These are phyloP conservation scores for Teunomyces stri DNA, from an alignment of 805 yeast species.

Conservation along the genomic window DNA sequence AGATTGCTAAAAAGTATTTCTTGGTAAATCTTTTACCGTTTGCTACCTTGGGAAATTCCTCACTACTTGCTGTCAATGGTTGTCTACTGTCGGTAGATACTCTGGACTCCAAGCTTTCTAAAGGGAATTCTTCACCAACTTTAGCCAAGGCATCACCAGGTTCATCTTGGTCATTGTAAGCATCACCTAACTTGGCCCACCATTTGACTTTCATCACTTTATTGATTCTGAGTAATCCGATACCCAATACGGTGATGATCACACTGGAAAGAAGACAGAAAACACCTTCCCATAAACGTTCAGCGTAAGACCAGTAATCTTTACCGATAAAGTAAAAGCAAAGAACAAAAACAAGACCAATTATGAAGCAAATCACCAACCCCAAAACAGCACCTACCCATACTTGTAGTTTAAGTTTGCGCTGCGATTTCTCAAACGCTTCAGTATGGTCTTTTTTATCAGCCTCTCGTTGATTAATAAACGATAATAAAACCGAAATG, in stretches of 20 bases:
- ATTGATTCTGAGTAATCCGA: slow-evolving; percentile 76
- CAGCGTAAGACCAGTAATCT: slow-evolving; percentile 85
- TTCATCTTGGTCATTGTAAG: slow-evolving; percentile 21
- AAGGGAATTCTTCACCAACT: neutral
- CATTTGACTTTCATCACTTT: slow-evolving; percentile 77
- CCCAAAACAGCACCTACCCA: slow-evolving; percentile 82
- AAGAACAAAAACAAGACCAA: slow-evolving; percentile 70
- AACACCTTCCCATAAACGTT: slow-evolving; percentile 85
- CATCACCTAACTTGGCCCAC: slow-evolving; percentile 48
- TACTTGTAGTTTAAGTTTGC: slow-evolving; percentile 58
- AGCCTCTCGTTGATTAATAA: slow-evolving; percentile 21
- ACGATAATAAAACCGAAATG: slow-evolving; percentile 27
- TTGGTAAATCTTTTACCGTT: slow-evolving; percentile 12
- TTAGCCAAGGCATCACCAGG: neutral
- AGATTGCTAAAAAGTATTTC: slow-evolving; percentile 23
- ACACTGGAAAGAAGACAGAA: slow-evolving; percentile 75
- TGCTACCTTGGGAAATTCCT: neutral
- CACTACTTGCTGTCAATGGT: slow-evolving; percentile 9
- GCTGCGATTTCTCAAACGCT: slow-evolving; percentile 5
- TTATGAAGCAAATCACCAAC: slow-evolving; percentile 59
- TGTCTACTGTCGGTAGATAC: slow-evolving; percentile 10
- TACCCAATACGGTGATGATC: slow-evolving; percentile 83
- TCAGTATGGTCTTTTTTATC: neutral
- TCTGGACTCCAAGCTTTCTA: slow-evolving; percentile 5
- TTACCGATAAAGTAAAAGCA: slow-evolving; percentile 76